Conservation (phyloP, 2,329 filamentous ascomycete genomes). For the Diaporthe vexans region DNA sequence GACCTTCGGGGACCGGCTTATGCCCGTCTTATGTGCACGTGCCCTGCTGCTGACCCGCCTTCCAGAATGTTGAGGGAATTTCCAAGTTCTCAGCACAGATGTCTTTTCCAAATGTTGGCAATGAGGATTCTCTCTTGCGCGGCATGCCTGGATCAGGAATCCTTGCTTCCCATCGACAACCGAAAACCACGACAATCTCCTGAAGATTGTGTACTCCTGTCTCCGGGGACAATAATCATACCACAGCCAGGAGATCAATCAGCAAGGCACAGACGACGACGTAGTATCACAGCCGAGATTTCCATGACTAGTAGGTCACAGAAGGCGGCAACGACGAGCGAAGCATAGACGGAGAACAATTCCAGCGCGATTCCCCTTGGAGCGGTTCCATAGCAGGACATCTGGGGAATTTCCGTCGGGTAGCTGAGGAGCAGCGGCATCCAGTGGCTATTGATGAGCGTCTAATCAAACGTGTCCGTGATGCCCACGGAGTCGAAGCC, state of each 20-base stretch:
- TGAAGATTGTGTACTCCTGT: not conserved
- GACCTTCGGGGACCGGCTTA: not conserved
- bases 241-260: not conserved
- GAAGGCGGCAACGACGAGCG: not conserved
- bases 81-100: not conserved
- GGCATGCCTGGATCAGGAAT: not conserved
- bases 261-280: not conserved
- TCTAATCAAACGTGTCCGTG: not conserved
- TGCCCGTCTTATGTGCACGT: not conserved
- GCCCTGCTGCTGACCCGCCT: not conserved
- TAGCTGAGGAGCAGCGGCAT: not conserved
- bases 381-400: too few species aligned
- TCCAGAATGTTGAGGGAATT: not conserved
- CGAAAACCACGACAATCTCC: constrained; percentile 45
- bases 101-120: not conserved
- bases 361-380: not conserved
- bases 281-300: not conserved
- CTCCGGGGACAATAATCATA: not conserved
- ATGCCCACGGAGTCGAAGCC: not conserved
- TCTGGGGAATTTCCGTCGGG: not conserved
- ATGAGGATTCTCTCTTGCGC: not conserved
- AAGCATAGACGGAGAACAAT: not conserved
- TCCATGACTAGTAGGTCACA: not conserved
- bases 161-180: constrained; percentile 42
- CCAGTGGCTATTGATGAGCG: not conserved